Evolutionary conservation across 768 basidiomycete genomes (phyloP).

Genomic region (Collybia sp.): DNA sequence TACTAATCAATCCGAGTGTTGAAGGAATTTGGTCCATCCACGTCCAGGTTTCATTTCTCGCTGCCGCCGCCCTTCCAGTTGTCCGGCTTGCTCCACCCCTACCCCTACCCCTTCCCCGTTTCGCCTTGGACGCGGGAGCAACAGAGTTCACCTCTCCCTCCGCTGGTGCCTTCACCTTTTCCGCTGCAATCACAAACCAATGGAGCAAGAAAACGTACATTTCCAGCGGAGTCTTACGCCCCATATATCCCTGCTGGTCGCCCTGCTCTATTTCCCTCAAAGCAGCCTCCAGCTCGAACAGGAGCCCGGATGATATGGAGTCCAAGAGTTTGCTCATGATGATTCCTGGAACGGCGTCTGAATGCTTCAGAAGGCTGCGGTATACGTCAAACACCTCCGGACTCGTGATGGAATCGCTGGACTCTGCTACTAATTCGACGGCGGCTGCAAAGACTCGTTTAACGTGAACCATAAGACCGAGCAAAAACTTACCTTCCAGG

Average conservation of each 20-base stretch:
- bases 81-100: constrained; percentile 37
- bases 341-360: constrained; percentile 53
- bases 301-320: constrained; percentile 74
- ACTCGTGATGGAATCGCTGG: constrained; percentile 67
- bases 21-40: constrained; percentile 77
- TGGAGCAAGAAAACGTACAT: constrained; percentile 89
- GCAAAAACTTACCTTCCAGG: constrained; percentile 44
- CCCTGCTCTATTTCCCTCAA: constrained; percentile 66
- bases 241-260: constrained; percentile 51
- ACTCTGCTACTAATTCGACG: constrained; percentile 75
- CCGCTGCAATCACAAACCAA: constrained; percentile 84
- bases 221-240: constrained; percentile 76
- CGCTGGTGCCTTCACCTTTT: constrained; percentile 61
- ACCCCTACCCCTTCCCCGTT: constrained; percentile 52
- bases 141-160: constrained; percentile 41
- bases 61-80: constrained; percentile 29
- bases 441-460: constrained; percentile 46
- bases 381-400: constrained; percentile 76
- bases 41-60: constrained; percentile 53
- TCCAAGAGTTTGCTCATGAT: constrained; percentile 87
- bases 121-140: constrained; percentile 38
- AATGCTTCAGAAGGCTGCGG: constrained; percentile 75
- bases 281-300: constrained; percentile 68
- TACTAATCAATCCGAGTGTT: constrained; percentile 66
- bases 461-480: background rate